Base-by-base conservation (phyloP, 108 stramenopile genomes). In the Schizochytrium sp. region DNA sequence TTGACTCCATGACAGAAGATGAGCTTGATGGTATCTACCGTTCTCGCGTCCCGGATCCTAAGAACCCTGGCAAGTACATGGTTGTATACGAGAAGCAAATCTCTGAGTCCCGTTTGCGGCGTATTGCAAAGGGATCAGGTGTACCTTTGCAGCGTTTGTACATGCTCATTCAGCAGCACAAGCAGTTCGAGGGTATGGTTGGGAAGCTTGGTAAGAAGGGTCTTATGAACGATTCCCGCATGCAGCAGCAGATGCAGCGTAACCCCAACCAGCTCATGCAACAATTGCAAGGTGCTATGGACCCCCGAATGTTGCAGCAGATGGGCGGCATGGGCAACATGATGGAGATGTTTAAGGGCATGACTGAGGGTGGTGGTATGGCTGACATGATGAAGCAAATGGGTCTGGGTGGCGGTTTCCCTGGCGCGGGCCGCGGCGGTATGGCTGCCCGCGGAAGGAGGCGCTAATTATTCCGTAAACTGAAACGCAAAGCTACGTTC, bases 1-100 rank as follows among this genome's bases (percentile, higher is more conserved):
- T 99, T 96, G 98, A 99, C 88, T 94, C 93, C 64, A 98, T 99
- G 98, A 98, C 92, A 55, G 95, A 97, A 88, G 95, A 93, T 2
- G 98, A 99, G 90, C 94, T 99, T 3, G 98, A 99, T 87, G 97
- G 97, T 38, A 95, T 95, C 61, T 83, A 55, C 76, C 76, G 76
- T 53, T 55, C 76, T n/a, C 47, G 76, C 12, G 28, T 83, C 56
- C 55, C 55, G 5, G 87, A 87, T 4, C 87, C 87, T 15, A 28
- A 87, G 38, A 0, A 8, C 17, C 87, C 87, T 40, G 55, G 87
- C 0, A 56, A 56, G 53, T 83, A 83, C 53, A 83, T 38, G 0
- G 10, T 7, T 42, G 76, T 83, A 5, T 83, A 83, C 76, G 76
- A 83, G 76, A 83, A 83, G 58, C 87, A 87, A 19, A 61, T 89